Evolutionary conservation across 108 stramenopile genomes (phyloP), one percentile per base, ranked within the genome.

Genomic region (Halocafeteria seosinensis): DNA sequence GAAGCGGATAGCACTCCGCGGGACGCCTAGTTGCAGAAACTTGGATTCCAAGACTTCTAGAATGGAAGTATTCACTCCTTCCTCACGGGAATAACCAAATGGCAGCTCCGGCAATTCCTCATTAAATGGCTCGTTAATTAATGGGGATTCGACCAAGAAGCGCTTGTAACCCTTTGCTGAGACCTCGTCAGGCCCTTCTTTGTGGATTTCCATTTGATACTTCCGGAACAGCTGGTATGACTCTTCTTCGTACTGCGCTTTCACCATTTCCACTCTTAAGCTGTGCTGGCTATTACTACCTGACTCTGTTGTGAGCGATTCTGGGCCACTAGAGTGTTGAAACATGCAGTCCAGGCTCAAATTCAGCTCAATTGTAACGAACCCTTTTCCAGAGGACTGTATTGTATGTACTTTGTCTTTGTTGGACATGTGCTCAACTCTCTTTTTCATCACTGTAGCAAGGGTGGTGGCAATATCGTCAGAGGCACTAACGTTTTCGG

Each of bases 141-240:
- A 73, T 12, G 77, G 75, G 34, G 72, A 71, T n/a, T 70, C 38
- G 29, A 74, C 68, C 33, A 78, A 60, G 47, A 78, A 78, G 34
- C 75, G 63, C n/a, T 34, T 31, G 74, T 74, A 78, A 0, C 33
- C 26, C 32, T 47, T 37, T 21, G 23, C 25, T 11, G 76, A 72
- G 1, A 77, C 50, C 31, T 78, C 73, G 8, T 59, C 53, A 1
- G 37, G 42, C 28, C 69, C 38, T 32, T 78, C 78, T 11, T 62
- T 70, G 35, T 78, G 78, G 25, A 77, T 71, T 30, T 50, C 71
- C 57, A 74, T 50, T 69, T 78, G 72, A 38, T 71, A 71, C 50
- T 50, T 70, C 17, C 66, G 37, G 69, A 76, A 78, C 12, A 78
- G 61, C 0, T 23, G 13, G 38, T 71, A 76, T 29, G 67, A 67